phyloP scores from a whole-genome alignment of 2,329 filamentous ascomycete species.

The Botryotinia calthae region DNA sequence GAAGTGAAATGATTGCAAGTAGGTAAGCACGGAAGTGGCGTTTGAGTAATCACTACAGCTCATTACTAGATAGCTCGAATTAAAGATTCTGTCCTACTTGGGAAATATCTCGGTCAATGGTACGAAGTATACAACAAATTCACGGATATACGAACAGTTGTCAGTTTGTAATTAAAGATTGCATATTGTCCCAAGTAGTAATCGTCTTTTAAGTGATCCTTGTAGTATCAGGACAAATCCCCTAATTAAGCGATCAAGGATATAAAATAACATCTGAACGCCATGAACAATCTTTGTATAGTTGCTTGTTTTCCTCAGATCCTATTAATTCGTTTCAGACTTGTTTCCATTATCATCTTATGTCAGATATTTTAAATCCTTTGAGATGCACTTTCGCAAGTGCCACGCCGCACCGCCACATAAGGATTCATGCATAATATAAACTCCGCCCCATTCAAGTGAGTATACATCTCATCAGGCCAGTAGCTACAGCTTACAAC shows the following conservation, averaged over 20 bases:
- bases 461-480: not conserved
- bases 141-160: not conserved
- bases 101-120: not conserved
- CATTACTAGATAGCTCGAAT: not conserved
- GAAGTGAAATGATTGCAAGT: not conserved
- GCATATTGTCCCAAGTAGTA: not conserved
- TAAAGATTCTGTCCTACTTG: not conserved
- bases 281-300: not conserved
- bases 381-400: slow-evolving; percentile 4
- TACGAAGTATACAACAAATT: not conserved
- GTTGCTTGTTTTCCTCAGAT: not conserved
- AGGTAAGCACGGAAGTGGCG: not conserved
- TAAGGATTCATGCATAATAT: slow-evolving; percentile 15
- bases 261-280: not conserved
- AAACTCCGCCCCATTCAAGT: slow-evolving; percentile 2
- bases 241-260: slow-evolving; percentile 16
- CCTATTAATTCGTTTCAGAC: not conserved
- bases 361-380: not conserved
- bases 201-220: not conserved
- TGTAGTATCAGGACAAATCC: not conserved
- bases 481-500: not conserved
- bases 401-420: slow-evolving; percentile 15
- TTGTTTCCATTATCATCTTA: not conserved
- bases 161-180: not conserved
- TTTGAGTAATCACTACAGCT: not conserved